Base-by-base conservation (phyloP, 2,329 filamentous ascomycete genomes). In the Ophiognomonia clavigignenti-juglandacearum region DNA sequence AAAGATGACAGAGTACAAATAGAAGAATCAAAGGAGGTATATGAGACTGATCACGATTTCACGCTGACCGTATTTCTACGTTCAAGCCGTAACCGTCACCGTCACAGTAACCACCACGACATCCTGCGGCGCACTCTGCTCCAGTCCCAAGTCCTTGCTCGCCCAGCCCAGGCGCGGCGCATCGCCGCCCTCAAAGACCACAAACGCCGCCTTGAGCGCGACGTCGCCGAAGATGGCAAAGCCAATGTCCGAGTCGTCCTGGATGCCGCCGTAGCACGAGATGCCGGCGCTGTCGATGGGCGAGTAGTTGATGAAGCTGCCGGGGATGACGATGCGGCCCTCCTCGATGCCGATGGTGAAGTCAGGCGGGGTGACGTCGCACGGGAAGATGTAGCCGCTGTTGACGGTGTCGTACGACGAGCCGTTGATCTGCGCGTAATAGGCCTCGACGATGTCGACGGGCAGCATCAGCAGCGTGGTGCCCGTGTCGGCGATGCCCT, bases 401-500 rank as follows among this genome's bases (percentile, higher is more conserved):
- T 47, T 43, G 14, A 36, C 13, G 7, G 22, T 34, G 46, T 64
- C 62, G 48, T 65, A 62, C 43, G 65, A 53, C 0, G 78, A 69
- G 6, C 70, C 68, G 1, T 61, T 36, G 6, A 82, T 71, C 54
- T 73, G 55, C 13, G 50, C 53, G 59, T 80, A 82, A 64, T 81
- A 82, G 3, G 66, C 69, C 26, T 62, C 56, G 20, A 75, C 71
- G 38, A 80, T 64, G 22, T 67, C 56, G 32, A 66, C 61, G 50
- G 71, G 67, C 40, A 78, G 64, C 47, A 80, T 64, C 56, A 80
- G 69, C 32, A 82, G 67, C 4, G 78, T 77, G 7, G 77, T 80
- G 34, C 78, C 78, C 3, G 78, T 82, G 61, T 82, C 78, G 27
- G 73, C 73, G 48, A 81, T 80, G n/a, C 74, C 56, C n/a, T 50